Percentiles rank a stretch among this genome's conserved stretches.
phyloP scores from a whole-genome alignment of 2,329 filamentous ascomycete genomes.

The Dothideomycetidae sp. region DNA sequence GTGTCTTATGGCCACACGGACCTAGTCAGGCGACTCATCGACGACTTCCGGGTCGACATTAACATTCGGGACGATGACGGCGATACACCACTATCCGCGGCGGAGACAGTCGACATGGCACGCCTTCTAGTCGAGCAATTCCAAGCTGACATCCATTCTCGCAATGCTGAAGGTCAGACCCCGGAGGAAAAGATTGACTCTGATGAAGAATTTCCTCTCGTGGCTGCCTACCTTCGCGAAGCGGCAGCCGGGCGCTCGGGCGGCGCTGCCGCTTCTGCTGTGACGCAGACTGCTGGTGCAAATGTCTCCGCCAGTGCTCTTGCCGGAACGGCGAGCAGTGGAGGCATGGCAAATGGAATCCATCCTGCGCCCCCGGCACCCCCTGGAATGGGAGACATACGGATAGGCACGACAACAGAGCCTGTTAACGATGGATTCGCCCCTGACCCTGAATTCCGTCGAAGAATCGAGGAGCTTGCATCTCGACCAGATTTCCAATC shows the following conservation, averaged over 20 bases:
- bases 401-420: slow-evolving; percentile 59
- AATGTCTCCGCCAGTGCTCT: slow-evolving; percentile 17
- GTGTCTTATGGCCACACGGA: slow-evolving; percentile 81
- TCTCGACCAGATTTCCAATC: slow-evolving; percentile 70
- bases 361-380: slow-evolving; percentile 50
- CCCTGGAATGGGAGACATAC: slow-evolving; percentile 55
- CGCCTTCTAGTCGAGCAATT: slow-evolving; percentile 71
- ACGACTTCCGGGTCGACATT: slow-evolving; percentile 62
- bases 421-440: slow-evolving; percentile 41
- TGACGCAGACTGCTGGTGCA: slow-evolving; percentile 17
- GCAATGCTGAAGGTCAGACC: slow-evolving; percentile 62
- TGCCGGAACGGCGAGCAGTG: slow-evolving; percentile 21
- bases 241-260: slow-evolving; percentile 13
- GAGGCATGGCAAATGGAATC: slow-evolving; percentile 15
- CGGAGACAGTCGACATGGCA: slow-evolving; percentile 67
- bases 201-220: slow-evolving; percentile 63
- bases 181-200: slow-evolving; percentile 66
- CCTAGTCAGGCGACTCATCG: slow-evolving; percentile 60
- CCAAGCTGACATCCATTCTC: slow-evolving; percentile 49
- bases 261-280: slow-evolving; percentile 18
- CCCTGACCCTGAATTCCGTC: slow-evolving; percentile 68
- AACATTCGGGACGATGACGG: slow-evolving; percentile 80
- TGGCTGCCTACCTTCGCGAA: slow-evolving; percentile 55
- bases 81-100: slow-evolving; percentile 90
- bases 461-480: slow-evolving; percentile 79